Evolutionary conservation across 2,329 filamentous ascomycete species (phyloP).

Genomic region (Botryosphaeria dothidea): DNA sequence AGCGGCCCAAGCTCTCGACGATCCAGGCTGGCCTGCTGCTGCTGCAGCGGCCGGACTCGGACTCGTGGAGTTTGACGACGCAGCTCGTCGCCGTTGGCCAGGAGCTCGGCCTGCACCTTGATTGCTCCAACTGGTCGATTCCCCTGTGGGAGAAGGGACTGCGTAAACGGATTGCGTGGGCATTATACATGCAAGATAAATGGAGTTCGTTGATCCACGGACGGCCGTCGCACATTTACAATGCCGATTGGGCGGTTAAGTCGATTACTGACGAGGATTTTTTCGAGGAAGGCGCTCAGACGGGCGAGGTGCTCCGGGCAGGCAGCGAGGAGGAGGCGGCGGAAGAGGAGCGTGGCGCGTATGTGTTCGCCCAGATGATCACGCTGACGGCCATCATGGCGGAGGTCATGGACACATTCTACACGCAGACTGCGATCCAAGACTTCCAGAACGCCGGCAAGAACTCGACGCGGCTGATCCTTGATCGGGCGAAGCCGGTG

Average conservation of each 20-base stretch:
- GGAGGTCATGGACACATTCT: slow-evolving; percentile 81
- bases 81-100: slow-evolving; percentile 85
- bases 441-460: slow-evolving; percentile 65
- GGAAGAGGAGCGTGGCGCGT: slow-evolving; percentile 67
- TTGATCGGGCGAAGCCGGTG: slow-evolving; percentile 77
- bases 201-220: slow-evolving; percentile 87
- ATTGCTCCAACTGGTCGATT: slow-evolving; percentile 85
- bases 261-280: slow-evolving; percentile 68
- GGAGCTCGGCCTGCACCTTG: slow-evolving; percentile 84
- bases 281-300: slow-evolving; percentile 66
- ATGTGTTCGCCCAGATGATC: slow-evolving; percentile 75
- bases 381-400: slow-evolving; percentile 73
- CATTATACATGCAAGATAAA: slow-evolving; percentile 91
- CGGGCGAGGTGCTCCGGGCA: slow-evolving; percentile 25
- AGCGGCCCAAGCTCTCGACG: slow-evolving; percentile 77
- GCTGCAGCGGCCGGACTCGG: slow-evolving; percentile 72
- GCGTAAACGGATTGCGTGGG: slow-evolving; percentile 85
- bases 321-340: slow-evolving; percentile 58
- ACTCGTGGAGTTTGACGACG: slow-evolving; percentile 82
- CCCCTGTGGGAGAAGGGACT: slow-evolving; percentile 84
- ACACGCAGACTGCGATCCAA: slow-evolving; percentile 74
- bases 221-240: slow-evolving; percentile 74
- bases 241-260: slow-evolving; percentile 75
- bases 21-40: slow-evolving; percentile 76
- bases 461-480: slow-evolving; percentile 70